Evolutionary conservation across 495 filamentous ascomycete genomes (phyloP), one percentile per base, ranked within the genome.

Genomic region (Bathelium albidoporum): DNA sequence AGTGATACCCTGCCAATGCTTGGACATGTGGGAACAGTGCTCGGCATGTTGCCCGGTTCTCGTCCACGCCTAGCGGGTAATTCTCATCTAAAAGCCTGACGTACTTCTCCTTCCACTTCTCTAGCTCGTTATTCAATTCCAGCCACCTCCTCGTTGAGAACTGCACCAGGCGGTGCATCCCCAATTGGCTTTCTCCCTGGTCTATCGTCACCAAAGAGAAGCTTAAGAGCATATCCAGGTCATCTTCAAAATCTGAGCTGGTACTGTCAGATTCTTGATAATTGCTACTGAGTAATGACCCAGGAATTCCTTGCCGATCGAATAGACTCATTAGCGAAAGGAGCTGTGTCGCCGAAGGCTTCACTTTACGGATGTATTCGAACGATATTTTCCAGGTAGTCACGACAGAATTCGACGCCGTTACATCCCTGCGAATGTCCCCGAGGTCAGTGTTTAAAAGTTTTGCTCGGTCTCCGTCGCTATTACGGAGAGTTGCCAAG

Each of bases 191-290:
- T 20, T 20, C 31, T 2, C 61, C 62, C 3, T 60, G 53, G 44
- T 58, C 64, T 16, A 64, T 26, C 11, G 68, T 65, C 62, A 82
- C 71, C n/a, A 81, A 75, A 45, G 71, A 76, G 69, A 74, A 80
- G 58, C 73, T 69, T 64, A 68, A 62, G 29, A 83, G 69, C n/a
- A 68, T 72, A 29, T 58, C 44, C 11, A 82, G 36, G 68, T 81
- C 76, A 3, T 78, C 73, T 60, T 80, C 75, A 67, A 81, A 80
- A 28, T 60, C 58, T 34, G 20, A 5, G 34, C 34, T 39, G 34
- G 34, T 5, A 9, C 4, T 20, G 14, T 29, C 55, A 14, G 34
- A 5, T 39, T 39, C 34, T 14, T 39, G 34, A 39, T 39, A 39
- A 28, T 4, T 7, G 62, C 39, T 58, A 44, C 53, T 59, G 60